Evolutionary conservation across 805 yeast genomes (phyloP).

Genomic region (Candida morakotiae): DNA sequence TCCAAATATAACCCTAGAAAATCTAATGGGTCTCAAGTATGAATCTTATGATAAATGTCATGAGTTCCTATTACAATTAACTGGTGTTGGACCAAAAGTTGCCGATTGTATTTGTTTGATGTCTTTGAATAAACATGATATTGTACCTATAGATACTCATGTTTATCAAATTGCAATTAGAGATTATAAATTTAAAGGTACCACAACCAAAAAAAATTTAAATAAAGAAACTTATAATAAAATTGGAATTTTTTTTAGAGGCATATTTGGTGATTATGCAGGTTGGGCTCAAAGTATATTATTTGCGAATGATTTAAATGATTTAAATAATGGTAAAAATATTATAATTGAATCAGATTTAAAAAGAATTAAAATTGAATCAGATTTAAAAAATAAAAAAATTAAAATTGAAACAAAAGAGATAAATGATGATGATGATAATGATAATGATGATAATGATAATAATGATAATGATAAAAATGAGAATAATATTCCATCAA

Average conservation of each 20-base stretch:
- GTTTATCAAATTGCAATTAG: constrained; percentile 85
- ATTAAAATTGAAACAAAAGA: constrained; percentile 5
- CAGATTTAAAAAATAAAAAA: neutral
- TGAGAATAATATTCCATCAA: neutral
- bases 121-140: constrained; percentile 81
- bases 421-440: neutral
- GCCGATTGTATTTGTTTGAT: constrained; percentile 95
- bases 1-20: constrained; percentile 29
- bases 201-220: constrained; percentile 40
- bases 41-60: constrained; percentile 51
- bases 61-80: constrained; percentile 55
- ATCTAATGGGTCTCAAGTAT: constrained; percentile 41
- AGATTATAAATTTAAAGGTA: constrained; percentile 61
- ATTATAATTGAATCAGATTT: constrained; percentile 1
- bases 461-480: neutral
- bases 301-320: constrained; percentile 78
- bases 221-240: constrained; percentile 49
- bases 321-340: constrained; percentile 62
- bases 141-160: constrained; percentile 95
- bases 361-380: neutral
- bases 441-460: too few relatives aligned
- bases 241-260: constrained; percentile 56
- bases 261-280: constrained; percentile 84
- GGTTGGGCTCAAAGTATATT: constrained; percentile 99
- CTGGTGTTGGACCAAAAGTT: constrained; percentile 96